phyloP scores from a whole-genome alignment of 257 asterid species.

The Salvia rosmarinus region DNA sequence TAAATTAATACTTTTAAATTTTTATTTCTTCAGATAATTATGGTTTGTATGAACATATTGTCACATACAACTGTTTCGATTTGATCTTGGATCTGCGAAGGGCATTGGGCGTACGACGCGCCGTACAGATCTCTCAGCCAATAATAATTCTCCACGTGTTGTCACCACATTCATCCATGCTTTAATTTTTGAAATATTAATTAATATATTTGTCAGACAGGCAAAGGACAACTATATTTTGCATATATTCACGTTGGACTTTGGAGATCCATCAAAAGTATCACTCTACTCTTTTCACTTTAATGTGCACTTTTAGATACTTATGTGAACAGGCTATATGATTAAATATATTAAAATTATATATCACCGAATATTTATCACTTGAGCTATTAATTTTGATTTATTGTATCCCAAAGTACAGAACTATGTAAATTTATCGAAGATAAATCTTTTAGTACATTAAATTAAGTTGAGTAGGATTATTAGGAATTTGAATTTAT shows the following conservation, averaged over 20 bases:
- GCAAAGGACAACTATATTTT: conserved; percentile 31
- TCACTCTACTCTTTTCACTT: neutral
- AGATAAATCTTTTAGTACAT: too few relatives aligned
- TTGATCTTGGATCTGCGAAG: conserved; percentile 19
- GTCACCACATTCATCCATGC: conserved; percentile 29
- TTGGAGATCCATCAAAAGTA: neutral
- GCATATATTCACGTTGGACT: conserved; percentile 26
- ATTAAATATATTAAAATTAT: too few relatives aligned
- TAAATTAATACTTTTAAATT: neutral
- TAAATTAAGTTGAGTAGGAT: too few relatives aligned
- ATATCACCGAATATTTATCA: too few relatives aligned
- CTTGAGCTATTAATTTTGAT: too few relatives aligned
- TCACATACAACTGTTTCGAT: conserved; percentile 36
- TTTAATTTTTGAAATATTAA: neutral
- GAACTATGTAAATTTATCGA: too few relatives aligned
- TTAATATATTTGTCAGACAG: conserved; percentile 17
- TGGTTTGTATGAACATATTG: conserved; percentile 33
- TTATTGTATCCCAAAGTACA: too few relatives aligned
- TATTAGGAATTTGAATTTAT: too few relatives aligned
- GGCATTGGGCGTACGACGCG: conserved; percentile 33
- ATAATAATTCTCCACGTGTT: conserved; percentile 31
- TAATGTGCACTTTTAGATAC: too few relatives aligned
- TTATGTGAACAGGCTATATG: too few relatives aligned
- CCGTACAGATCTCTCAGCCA: conserved; percentile 37
- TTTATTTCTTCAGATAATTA: neutral